Base-by-base conservation (phyloP, 176 grass and related monocot species). In the Musa troglodytarum region DNA sequence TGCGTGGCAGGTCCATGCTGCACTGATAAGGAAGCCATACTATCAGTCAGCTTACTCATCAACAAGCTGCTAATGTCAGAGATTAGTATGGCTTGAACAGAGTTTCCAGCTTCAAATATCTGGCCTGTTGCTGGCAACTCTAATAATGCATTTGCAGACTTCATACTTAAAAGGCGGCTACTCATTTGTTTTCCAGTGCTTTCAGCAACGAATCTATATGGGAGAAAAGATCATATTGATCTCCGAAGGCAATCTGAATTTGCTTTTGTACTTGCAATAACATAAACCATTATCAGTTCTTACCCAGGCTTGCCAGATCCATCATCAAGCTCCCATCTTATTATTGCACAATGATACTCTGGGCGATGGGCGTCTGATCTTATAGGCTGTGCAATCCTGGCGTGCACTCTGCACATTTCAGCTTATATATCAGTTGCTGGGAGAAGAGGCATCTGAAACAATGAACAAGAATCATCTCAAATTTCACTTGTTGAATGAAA, bases 251-350 rank as follows among this genome's bases (percentile, higher is more conserved):
- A 69, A 56, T 68, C 10, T 11, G 9, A 24, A 52, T 53, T 8
- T 53, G 66, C 65, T 68, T 73, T 61, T 64, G 4, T 2, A 23
- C 19, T 28, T 81, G 17, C 29, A 63, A 55, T 7, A 10, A 8
- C 49, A 43, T 29, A 29, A 25, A 53, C 63, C 34, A 72, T 85
- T 51, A 23, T 58, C 75, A 81, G 59, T 63, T 78, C 83, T 82
- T 93, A 98, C 95, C 95, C 90, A 84, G 88, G 90, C 71, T 78
- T 83, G 64, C 82, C 88, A 74, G 90, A 91, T 89, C 95, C 95
- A 84, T 98, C 95, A 84, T 98, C 80, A 77, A 82, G 29, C 62
- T 83, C 77, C 95, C 95, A 98, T 93, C 85, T 91, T 71, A 94
- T 71, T 74, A 87, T 87, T 53, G 90, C 86, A 82, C 84, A 85